Evolutionary conservation across 2,329 filamentous ascomycete genomes (phyloP), one percentile per base, ranked within the genome.

Genomic region (Pyrenophora teres): DNA sequence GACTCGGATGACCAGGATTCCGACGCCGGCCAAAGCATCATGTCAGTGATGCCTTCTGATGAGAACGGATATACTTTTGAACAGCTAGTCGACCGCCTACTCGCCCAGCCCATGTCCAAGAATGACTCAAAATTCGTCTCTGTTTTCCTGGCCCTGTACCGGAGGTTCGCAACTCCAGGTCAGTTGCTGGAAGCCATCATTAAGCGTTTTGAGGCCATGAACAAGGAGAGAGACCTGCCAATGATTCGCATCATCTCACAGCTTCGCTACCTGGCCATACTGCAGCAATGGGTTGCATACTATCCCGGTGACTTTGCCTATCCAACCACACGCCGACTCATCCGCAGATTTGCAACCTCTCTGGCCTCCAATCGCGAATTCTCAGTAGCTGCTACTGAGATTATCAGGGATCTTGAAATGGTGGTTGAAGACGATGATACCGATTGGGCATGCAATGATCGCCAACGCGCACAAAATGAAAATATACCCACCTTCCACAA

Each of bases 251-350:
- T 89, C 35, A 86, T 88, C 6, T 86, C 87, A 4, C 93, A 97
- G 70, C 81, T 96, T 47, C 86, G 92, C 44, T 89, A 93, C 55
- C 86, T 96, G 33, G 87, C 89, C 60, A 86, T 94, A 6, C 78
- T 97, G 52, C 90, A 91, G 4, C 89, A 90, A 70, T 99, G 94
- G 94, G 87, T 96, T 1, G 86, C 87, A 13, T 80, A 87, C 37
- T 97, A 97, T 72, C 92, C 94, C 0, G 93, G 92, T 13, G 94
- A 99, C 73, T 96, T 97, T 78, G 92, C 92, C 1, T 86, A 88
- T 56, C 83, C 87, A 1, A 82, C 82, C 18, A 95, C 91, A 2
- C 85, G 87, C 59, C 84, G 83, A 58, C 85, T 83, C 27, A 78
- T 97, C 33, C 84, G 87, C 42, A 85, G 86, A 19, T 94, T 99